Conservation (phyloP, 495 filamentous ascomycete species). For the Penicillium angulare region DNA sequence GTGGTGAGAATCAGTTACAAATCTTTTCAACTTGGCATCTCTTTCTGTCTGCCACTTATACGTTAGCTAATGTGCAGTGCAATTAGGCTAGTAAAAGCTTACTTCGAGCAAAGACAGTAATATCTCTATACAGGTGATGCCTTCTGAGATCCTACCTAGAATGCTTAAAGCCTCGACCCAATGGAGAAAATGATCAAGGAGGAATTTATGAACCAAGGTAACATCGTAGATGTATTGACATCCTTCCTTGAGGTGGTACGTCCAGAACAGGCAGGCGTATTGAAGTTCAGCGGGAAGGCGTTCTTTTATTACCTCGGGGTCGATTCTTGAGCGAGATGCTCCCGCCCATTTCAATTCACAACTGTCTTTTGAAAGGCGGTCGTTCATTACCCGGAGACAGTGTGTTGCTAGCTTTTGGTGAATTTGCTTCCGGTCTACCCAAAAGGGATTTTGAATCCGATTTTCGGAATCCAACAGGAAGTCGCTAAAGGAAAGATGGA, state of each 20-base stretch:
- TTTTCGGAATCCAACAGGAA: not conserved
- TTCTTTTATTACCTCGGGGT: conserved; percentile 14
- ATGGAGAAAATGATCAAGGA: not conserved
- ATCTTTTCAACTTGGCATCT: too few relatives aligned
- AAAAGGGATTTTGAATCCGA: not conserved
- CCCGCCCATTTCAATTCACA: conserved; percentile 21
- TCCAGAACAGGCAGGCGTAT: conserved; percentile 48
- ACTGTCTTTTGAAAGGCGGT: conserved; percentile 22
- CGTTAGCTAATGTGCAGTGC: too few relatives aligned
- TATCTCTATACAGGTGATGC: too few relatives aligned
- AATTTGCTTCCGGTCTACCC: not conserved
- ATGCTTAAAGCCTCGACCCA: not conserved
- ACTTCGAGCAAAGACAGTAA: too few relatives aligned
- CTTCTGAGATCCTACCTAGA: not conserved
- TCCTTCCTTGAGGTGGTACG: not conserved
- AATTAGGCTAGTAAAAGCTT: too few relatives aligned
- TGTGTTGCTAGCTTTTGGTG: not conserved
- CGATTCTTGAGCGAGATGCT: conserved; percentile 20
- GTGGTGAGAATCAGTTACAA: not conserved
- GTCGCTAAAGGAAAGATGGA: not conserved
- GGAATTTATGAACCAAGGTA: not conserved
- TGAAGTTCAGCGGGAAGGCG: conserved; percentile 28
- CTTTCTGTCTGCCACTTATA: too few relatives aligned
- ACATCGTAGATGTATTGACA: not conserved
- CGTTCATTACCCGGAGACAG: not conserved